Evolutionary conservation across 305 asterid species (phyloP).

Genomic region (Fraxinus angustifolia): DNA sequence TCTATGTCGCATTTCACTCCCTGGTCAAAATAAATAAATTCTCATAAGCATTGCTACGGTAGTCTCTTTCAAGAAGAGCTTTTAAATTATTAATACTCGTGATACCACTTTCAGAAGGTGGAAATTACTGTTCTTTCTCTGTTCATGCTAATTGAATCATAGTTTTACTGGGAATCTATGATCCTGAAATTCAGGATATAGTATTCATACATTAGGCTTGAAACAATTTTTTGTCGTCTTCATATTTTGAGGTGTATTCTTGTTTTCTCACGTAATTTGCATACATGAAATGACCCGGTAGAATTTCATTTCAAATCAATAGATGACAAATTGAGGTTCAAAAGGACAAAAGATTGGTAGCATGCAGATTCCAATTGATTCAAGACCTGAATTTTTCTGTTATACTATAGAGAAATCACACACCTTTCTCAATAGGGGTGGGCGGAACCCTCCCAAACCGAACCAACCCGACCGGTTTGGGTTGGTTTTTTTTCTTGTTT

Average conservation of each 20-base stretch:
- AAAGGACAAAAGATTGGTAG: background rate
- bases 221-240: background rate
- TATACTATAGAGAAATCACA: constrained; percentile 3
- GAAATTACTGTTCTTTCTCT: background rate
- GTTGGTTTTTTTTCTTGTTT: no score
- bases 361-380: background rate
- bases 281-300: background rate
- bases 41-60: background rate
- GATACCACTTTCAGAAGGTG: background rate
- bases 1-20: background rate
- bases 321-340: background rate
- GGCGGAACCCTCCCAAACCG: no score
- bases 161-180: background rate
- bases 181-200: background rate
- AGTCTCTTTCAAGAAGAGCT: background rate
- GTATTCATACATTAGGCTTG: background rate
- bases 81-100: background rate
- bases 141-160: background rate
- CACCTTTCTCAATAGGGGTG: background rate
- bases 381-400: background rate
- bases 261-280: background rate
- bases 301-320: background rate
- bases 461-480: no score
- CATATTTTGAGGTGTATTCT: background rate
- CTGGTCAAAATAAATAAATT: background rate